These are phyloP conservation scores for Diaporthe sp. DNA, from an alignment of 2,329 filamentous ascomycete species.

Conservation along the genomic window DNA sequence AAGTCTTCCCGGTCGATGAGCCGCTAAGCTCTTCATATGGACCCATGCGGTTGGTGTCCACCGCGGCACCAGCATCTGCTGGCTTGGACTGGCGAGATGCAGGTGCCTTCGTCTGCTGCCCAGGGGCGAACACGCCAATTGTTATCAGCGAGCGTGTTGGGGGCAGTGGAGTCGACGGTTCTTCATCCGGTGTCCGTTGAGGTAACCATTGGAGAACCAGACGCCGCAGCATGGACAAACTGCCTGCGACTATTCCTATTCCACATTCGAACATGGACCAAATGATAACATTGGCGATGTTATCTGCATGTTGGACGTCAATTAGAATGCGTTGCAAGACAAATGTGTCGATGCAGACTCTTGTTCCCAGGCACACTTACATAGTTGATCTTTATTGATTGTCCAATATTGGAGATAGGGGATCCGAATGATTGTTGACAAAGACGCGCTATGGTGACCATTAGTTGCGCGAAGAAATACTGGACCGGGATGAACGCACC, in stretches of 20 bases:
- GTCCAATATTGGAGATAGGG: neutral
- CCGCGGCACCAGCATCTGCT: neutral
- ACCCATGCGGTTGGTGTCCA: neutral
- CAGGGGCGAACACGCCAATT: neutral
- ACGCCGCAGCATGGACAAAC: slow-evolving; percentile 12
- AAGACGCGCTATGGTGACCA: neutral
- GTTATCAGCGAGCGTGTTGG: slow-evolving; percentile 2
- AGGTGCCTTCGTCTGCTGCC: neutral
- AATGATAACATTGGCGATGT: neutral
- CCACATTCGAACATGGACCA: slow-evolving; percentile 17
- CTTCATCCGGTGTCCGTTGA: neutral
- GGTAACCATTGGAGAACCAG: neutral
- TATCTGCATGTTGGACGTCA: too few species aligned
- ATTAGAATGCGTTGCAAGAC: too few species aligned
- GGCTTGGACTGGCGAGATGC: neutral
- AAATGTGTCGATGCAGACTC: too few species aligned
- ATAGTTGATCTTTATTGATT: neutral
- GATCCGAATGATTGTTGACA: neutral
- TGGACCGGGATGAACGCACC: neutral
- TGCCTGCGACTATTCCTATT: slow-evolving; percentile 9
- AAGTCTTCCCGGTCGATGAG: neutral
- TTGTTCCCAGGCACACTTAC: too few species aligned
- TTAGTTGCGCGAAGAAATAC: rapidly evolving
- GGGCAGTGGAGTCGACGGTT: neutral
- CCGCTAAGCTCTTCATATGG: neutral